Evolutionary conservation across 1,284 basidiomycete genomes (phyloP), one percentile per base, ranked within the genome.

Genomic region (Leccinum huronense): DNA sequence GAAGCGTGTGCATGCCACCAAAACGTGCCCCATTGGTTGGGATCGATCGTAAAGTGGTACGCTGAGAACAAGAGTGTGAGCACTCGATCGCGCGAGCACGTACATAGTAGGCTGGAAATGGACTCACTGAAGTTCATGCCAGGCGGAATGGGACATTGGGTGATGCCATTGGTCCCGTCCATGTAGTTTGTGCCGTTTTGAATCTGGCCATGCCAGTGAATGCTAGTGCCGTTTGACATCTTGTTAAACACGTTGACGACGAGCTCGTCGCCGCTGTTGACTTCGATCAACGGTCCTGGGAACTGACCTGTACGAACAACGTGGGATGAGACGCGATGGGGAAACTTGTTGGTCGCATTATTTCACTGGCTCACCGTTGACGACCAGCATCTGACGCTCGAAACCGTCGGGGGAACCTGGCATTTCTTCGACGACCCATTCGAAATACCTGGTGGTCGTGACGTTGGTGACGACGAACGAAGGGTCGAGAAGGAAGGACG

Each of bases 121-220:
- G 11, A 23, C 75, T 67, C 57, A 74, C 73, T 74, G 40, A 75
- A 74, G 60, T 77, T 77, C 73, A 65, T 73, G 53, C 75, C 73
- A 19, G 73, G 73, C 40, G 73, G 73, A 53, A 74, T 74, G 56
- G 73, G 74, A 62, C 73, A 76, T 54, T 76, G 73, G n/a, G 73
- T 74, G 14, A 74, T 62, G 14, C 75, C 73, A 27, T 36, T 77
- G 5, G 73, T 76, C 11, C 73, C 73, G 36, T 75, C 73, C 76
- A 77, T 77, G 55, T 76, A 76, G 56, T 76, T 75, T 10, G 76
- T 75, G 19, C 75, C 75, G 53, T 75, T 75, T 65, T 77, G 76
- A 38, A 73, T 38, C 27, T 77, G 75, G 40, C 73, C 76, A 10
- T 75, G 73, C 76, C 76, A 75, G 51, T 75, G 73, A 60, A 74